A percentile compares a stretch with the other conserved stretches of the same genome.
Conservation (phyloP, 768 basidiomycete genomes). For the Amanita polypyramis region DNA sequence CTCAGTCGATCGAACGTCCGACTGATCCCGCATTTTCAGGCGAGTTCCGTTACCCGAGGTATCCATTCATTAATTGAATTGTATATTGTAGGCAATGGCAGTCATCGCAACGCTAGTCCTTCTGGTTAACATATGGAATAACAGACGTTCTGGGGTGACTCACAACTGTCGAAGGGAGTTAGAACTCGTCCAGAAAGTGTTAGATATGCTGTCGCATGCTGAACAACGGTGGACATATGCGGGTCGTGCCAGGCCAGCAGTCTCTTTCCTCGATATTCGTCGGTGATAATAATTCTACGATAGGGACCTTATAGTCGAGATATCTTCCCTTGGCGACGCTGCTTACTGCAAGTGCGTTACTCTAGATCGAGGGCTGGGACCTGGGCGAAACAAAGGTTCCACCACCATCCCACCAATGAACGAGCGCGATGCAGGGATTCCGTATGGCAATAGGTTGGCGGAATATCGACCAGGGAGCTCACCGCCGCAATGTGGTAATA, state of each 20-base stretch:
- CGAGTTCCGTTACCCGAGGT: conserved; percentile 14
- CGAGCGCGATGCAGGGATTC: too few relatives aligned
- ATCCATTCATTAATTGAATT: neutral
- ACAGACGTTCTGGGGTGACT: conserved; percentile 33
- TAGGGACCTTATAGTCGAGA: conserved; percentile 27
- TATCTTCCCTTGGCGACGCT: conserved; percentile 25
- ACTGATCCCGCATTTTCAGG: conserved; percentile 27
- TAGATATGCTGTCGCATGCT: conserved; percentile 35
- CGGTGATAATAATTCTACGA: neutral
- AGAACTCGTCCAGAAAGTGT: conserved; percentile 49
- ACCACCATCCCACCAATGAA: too few relatives aligned
- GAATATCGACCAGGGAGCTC: too few relatives aligned
- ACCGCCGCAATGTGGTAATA: too few relatives aligned
- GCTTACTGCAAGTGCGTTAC: too few relatives aligned
- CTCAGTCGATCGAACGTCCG: conserved; percentile 24
- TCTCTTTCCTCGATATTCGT: neutral
- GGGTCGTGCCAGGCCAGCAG: conserved; percentile 27
- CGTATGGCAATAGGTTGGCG: too few relatives aligned
- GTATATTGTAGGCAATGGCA: conserved; percentile 18
- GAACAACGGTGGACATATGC: conserved; percentile 32
- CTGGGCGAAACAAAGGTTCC: too few relatives aligned
- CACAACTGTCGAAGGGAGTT: conserved; percentile 42
- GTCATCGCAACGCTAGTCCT: conserved; percentile 42
- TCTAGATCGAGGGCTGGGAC: too few relatives aligned
- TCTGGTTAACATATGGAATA: conserved; percentile 59